phyloP scores from a whole-genome alignment of 768 basidiomycete genomes.

The Termitomyces titanicus region DNA sequence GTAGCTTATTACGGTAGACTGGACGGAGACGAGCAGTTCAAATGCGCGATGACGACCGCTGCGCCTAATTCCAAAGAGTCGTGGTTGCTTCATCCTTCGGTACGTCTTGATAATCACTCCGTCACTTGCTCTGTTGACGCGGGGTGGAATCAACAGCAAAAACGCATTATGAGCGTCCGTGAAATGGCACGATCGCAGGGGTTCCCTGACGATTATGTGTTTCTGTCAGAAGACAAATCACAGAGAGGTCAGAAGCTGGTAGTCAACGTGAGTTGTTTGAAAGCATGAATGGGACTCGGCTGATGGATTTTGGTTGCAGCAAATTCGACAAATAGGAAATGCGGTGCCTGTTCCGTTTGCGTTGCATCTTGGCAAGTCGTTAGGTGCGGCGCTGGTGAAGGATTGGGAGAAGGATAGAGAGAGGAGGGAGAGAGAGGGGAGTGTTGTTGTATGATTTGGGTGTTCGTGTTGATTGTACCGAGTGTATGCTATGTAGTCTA shows the following conservation, averaged over 20 bases:
- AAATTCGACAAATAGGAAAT: conserved; percentile 76
- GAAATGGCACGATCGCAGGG: conserved; percentile 77
- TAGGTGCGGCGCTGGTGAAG: conserved; percentile 41
- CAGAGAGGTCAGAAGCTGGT: conserved; percentile 28
- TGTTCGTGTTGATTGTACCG: too few relatives aligned
- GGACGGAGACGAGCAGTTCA: conserved; percentile 48
- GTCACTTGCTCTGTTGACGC: neutral
- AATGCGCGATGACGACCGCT: conserved; percentile 59
- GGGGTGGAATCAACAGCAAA: conserved; percentile 52
- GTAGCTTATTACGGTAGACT: conserved; percentile 57
- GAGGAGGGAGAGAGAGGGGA: conserved; percentile 37
- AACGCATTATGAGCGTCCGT: conserved; percentile 60
- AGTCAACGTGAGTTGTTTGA: conserved; percentile 44
- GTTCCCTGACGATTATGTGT: conserved; percentile 70
- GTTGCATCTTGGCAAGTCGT: conserved; percentile 51
- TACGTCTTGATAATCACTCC: conserved; percentile 11
- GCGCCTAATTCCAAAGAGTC: conserved; percentile 47
- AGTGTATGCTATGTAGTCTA: neutral
- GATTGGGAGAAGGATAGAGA: conserved; percentile 44
- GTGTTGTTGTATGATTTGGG: conserved; percentile 36
- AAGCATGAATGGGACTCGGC: neutral
- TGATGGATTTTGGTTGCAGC: conserved; percentile 35
- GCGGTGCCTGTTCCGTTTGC: conserved; percentile 74
- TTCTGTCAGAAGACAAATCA: conserved; percentile 41
- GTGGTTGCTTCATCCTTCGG: conserved; percentile 41